Conservation (phyloP, 2,329 filamentous ascomycete species). For the Sclerotinia subarctica region DNA sequence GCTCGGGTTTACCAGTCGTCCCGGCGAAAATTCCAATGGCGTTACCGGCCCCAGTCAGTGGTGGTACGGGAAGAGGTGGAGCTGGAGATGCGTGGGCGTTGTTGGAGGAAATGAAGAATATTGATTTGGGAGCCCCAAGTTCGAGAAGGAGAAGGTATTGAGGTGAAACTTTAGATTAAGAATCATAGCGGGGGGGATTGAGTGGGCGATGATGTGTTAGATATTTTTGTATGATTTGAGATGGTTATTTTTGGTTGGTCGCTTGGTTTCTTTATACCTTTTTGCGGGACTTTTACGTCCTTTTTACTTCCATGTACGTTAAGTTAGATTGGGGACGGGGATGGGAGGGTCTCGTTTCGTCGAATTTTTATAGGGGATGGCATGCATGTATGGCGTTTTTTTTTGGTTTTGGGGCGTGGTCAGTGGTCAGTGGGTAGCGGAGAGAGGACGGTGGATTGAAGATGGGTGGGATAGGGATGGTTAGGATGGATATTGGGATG, state of each 20-base stretch:
- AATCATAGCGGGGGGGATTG: not conserved
- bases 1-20: conserved; percentile 50
- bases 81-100: conserved; percentile 51
- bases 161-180: not conserved
- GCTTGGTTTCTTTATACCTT: conserved; percentile 1
- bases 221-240: conserved; percentile 12
- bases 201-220: not conserved
- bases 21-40: conserved; percentile 66
- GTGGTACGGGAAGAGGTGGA: conserved; percentile 25
- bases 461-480: not conserved
- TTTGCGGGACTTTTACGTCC: not conserved
- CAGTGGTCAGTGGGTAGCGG: not conserved
- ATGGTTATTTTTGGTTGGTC: conserved; percentile 1
- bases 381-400: not conserved
- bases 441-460: not conserved
- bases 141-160: conserved; percentile 31
- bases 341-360: not conserved
- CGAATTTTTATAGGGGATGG: not conserved
- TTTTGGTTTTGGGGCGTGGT: not conserved
- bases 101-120: conserved; percentile 67
- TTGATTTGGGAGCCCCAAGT: conserved; percentile 62
- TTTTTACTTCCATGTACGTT: not conserved
- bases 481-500: not conserved
- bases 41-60: conserved; percentile 9
- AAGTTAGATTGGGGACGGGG: not conserved